Percentiles rank a stretch among this genome's conserved stretches.
Evolutionary conservation across 2,329 filamentous ascomycete species (phyloP).

Genomic region (Scytalidium lignicola): DNA sequence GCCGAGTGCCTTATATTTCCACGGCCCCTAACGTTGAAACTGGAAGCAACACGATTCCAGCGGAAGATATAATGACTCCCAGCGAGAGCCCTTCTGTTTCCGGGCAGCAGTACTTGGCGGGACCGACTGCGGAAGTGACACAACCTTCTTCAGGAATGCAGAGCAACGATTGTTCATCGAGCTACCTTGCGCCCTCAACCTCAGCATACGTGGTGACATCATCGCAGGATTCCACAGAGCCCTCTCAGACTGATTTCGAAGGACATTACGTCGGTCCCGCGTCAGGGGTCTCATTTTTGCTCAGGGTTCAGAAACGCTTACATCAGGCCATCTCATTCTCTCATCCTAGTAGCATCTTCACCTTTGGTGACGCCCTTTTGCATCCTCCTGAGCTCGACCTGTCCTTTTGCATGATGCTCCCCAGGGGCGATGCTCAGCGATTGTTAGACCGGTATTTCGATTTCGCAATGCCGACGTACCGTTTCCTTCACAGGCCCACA

Average conservation of each 20-base stretch:
- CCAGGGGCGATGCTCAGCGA: slow-evolving; percentile 10
- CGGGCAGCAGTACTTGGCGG: not conserved
- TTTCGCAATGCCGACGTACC: slow-evolving; percentile 54
- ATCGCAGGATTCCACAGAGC: slow-evolving; percentile 3
- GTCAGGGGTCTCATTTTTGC: slow-evolving; percentile 50
- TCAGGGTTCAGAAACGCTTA: slow-evolving; percentile 47
- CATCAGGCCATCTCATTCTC: slow-evolving; percentile 34
- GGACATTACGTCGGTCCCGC: slow-evolving; percentile 52
- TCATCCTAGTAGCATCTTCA: slow-evolving; percentile 32
- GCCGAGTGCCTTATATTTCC: slow-evolving; percentile 30
- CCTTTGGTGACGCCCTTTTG: slow-evolving; percentile 31
- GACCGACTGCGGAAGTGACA: not conserved
- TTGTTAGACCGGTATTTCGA: slow-evolving; percentile 51
- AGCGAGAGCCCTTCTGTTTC: not conserved
- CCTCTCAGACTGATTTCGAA: slow-evolving; percentile 23
- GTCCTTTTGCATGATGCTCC: slow-evolving; percentile 35
- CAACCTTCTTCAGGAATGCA: not conserved
- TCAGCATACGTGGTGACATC: not conserved
- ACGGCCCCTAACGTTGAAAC: not conserved
- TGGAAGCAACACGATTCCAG: not conserved
- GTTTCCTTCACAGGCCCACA: slow-evolving; percentile 50
- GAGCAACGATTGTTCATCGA: not conserved
- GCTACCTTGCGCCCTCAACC: not conserved
- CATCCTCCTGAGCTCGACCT: slow-evolving; percentile 34
- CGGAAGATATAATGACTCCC: not conserved